Conservation (phyloP, 2,329 filamentous ascomycete species). For the Trichoderma koningiopsis region DNA sequence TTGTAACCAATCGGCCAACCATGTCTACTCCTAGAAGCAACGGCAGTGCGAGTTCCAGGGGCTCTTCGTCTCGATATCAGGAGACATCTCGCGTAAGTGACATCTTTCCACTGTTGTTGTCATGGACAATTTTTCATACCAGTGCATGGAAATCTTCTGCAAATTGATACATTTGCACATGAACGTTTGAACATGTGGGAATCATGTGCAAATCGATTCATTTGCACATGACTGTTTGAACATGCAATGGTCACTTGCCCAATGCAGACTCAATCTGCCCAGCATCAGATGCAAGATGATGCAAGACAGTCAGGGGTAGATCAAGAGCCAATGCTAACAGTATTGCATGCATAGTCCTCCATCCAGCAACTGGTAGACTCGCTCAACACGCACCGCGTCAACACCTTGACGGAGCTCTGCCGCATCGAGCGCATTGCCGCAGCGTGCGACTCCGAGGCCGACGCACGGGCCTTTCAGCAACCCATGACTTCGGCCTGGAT, state of each 20-base stretch:
- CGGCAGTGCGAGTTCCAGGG: conserved; percentile 14
- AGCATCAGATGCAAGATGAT: not conserved
- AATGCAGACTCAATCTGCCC: not conserved
- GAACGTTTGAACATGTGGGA: too few relatives aligned
- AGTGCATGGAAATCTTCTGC: not conserved
- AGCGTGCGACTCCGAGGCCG: conserved; percentile 57
- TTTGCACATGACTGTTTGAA: not conserved
- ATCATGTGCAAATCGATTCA: not conserved
- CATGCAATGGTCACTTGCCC: not conserved
- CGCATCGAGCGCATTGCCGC: conserved; percentile 70
- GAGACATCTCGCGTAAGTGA: conserved; percentile 14
- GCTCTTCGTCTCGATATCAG: not conserved
- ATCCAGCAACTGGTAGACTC: conserved; percentile 60
- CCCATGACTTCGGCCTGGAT: conserved; percentile 73
- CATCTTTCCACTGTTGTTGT: not conserved
- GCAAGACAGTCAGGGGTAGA: not conserved
- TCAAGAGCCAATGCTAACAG: not conserved
- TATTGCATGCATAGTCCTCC: not conserved
- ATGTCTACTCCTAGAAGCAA: conserved; percentile 24
- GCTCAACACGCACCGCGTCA: conserved; percentile 67
- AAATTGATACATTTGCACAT: not conserved
- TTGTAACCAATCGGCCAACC: not conserved
- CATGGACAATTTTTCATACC: not conserved
- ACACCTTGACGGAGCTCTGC: conserved; percentile 71
- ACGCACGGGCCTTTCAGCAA: conserved; percentile 58